Evolutionary conservation across 2,329 filamentous ascomycete species (phyloP).

Genomic region (Stagonosporopsis cucurbitacearum): DNA sequence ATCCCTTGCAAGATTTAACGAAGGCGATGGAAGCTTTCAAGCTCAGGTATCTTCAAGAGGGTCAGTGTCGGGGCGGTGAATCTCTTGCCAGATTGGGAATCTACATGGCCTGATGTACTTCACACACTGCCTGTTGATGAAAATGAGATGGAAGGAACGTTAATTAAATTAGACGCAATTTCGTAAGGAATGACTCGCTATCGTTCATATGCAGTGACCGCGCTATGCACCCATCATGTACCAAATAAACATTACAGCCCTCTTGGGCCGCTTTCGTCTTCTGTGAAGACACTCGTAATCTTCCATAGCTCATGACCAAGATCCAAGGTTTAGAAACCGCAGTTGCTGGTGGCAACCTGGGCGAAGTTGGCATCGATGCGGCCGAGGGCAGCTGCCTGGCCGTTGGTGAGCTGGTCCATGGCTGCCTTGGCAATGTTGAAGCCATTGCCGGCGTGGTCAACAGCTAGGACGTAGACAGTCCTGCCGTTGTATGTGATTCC

Average conservation of each 20-base stretch:
- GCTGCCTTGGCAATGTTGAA: slow-evolving; percentile 59
- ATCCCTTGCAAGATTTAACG: no score
- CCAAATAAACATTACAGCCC: slow-evolving; percentile 18
- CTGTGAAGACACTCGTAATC: neutral
- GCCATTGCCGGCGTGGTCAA: slow-evolving; percentile 56
- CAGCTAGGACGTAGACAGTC: slow-evolving; percentile 57
- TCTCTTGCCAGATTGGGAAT: no score
- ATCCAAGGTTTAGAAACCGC: slow-evolving; percentile 32
- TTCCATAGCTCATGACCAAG: neutral
- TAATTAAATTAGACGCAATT: neutral
- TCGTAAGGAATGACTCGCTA: slow-evolving; percentile 18
- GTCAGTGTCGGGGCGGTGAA: no score
- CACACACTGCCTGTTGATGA: neutral
- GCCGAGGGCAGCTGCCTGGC: slow-evolving; percentile 53
- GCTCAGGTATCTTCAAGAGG: no score
- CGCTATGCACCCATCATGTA: slow-evolving; percentile 11
- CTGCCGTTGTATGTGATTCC: slow-evolving; percentile 56
- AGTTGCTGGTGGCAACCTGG: slow-evolving; percentile 48
- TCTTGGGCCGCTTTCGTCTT: neutral
- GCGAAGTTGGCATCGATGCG: slow-evolving; percentile 52
- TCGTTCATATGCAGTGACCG: slow-evolving; percentile 13
- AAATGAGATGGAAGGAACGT: neutral
- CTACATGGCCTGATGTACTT: no score
- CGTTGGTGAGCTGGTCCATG: slow-evolving; percentile 58
- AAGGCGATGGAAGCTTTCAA: no score